phyloP scores from a whole-genome alignment of 352 stramenopile genomes.

The Albugo laibachii region DNA sequence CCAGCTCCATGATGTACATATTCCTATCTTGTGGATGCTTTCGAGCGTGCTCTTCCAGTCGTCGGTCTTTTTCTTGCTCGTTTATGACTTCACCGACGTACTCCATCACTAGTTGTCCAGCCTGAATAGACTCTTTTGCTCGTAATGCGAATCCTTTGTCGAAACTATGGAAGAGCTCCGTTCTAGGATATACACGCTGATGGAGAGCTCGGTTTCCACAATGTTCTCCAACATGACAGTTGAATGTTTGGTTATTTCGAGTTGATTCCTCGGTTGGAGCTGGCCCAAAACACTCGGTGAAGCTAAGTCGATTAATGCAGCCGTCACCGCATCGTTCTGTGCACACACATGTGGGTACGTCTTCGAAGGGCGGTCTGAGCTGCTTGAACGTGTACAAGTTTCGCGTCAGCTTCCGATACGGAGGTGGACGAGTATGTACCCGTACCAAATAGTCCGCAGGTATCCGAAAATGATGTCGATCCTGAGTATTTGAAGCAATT shows the following conservation, averaged over 20 bases:
- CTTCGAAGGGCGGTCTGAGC: conserved; percentile 44
- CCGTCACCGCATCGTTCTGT: conserved; percentile 72
- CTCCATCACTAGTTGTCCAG: conserved; percentile 82
- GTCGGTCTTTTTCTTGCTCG: conserved; percentile 79
- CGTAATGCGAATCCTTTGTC: conserved; percentile 87
- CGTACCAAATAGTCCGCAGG: conserved; percentile 40
- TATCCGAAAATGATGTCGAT: conserved; percentile 70
- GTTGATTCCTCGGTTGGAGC: conserved; percentile 29
- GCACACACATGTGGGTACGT: conserved; percentile 61
- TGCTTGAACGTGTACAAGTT: conserved; percentile 81
- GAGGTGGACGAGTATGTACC: conserved; percentile 47
- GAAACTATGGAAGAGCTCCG: conserved; percentile 51
- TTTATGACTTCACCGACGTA: conserved; percentile 92
- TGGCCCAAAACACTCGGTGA: conserved; percentile 82
- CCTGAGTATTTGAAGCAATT: conserved; percentile 16
- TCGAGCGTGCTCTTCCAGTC: conserved; percentile 61
- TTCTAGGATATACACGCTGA: conserved; percentile 51
- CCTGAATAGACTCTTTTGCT: conserved; percentile 55
- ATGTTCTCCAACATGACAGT: conserved; percentile 78
- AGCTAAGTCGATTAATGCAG: conserved; percentile 86
- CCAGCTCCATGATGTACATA: conserved; percentile 92
- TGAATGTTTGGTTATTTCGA: conserved; percentile 9
- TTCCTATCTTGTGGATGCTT: conserved; percentile 88
- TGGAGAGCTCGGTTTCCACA: conserved; percentile 85
- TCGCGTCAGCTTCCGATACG: conserved; percentile 48